Conservation (phyloP, 768 basidiomycete species). For the Tylopilus felleus region DNA sequence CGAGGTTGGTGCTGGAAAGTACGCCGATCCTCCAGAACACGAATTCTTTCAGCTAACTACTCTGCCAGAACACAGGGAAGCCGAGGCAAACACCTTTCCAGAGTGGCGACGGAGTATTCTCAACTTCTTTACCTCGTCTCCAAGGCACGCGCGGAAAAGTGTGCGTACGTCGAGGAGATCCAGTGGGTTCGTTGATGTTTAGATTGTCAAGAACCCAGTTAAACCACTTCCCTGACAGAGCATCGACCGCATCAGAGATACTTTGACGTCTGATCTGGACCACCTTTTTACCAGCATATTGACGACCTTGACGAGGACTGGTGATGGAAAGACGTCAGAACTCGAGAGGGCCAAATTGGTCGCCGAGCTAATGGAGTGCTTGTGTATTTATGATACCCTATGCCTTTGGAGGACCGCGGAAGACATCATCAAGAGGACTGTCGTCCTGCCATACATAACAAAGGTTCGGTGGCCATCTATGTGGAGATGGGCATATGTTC, state of each 20-base stretch:
- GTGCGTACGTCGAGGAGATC: conserved; percentile 76
- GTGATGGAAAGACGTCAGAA: conserved; percentile 51
- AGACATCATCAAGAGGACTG: conserved; percentile 69
- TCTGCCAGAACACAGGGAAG: conserved; percentile 51
- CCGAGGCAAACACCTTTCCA: conserved; percentile 73
- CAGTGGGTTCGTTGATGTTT: conserved; percentile 66
- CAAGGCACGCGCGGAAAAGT: conserved; percentile 75
- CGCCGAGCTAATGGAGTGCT: conserved; percentile 71
- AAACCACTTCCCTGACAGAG: conserved; percentile 47
- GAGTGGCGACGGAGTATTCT: conserved; percentile 88
- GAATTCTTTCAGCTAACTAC: conserved; percentile 6
- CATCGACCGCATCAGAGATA: conserved; percentile 78
- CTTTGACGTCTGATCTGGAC: conserved; percentile 83
- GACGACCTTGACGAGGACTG: conserved; percentile 45
- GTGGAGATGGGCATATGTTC: background rate
- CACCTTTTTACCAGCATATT: conserved; percentile 71
- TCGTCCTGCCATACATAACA: conserved; percentile 73
- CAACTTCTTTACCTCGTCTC: conserved; percentile 87
- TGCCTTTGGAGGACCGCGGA: conserved; percentile 86
- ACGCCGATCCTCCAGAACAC: background rate
- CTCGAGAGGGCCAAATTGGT: conserved; percentile 60
- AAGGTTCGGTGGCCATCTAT: conserved; percentile 46
- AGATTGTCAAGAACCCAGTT: conserved; percentile 2
- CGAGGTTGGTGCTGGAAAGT: conserved; percentile 39
- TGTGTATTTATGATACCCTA: conserved; percentile 75